Evolutionary conservation across 2,329 filamentous ascomycete species (phyloP), one percentile per base, ranked within the genome.

Genomic region (Parastagonospora nodorum): DNA sequence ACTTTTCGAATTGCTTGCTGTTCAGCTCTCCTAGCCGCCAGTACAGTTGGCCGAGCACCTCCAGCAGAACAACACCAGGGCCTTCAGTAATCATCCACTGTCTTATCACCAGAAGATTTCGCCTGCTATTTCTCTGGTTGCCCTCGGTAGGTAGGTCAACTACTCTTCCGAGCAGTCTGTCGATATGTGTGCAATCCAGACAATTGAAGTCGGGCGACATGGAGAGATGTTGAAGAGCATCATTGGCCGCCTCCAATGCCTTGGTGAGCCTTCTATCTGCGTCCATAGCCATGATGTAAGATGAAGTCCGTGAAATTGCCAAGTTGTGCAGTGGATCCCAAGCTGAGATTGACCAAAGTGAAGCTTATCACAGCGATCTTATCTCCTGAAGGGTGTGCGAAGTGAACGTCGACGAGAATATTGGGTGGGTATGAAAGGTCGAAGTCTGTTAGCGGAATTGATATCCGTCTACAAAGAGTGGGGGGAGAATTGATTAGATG

Each of bases 41-140:
- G 51, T 70, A 71, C 2, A 70, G 57, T 39, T 71, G 68, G n/a
- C 68, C 68, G 5, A 71, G 61, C 9, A 71, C 67, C 48, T 71
- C 66, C 2, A 71, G 50, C 8, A 70, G 55, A 9, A 71, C 65
- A 8, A 71, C 67, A 4, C 64, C 62, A 8, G 68, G 66, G 4
- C 67, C 67, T 49, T 70, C 66, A 37, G 61, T 64, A 28, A 69
- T 50, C 68, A 71, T 71, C 68, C 67, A 71, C 50, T 70, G 68
- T 29, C 68, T 57, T 38, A 71, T 67, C 12, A 69, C 66, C 15
- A 71, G 49, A 24, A 71, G 55, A 24, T 70, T 70, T n/a, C 68
- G 63, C 32, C 67, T 64, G 46, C 65, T 71, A 31, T 71, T 71
- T 24, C 68, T 62, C 45, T 70, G 67, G 35, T 67, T 69, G n/a